Base-by-base conservation (phyloP, 1,284 basidiomycete species). In the Neonothopanus nambi region DNA sequence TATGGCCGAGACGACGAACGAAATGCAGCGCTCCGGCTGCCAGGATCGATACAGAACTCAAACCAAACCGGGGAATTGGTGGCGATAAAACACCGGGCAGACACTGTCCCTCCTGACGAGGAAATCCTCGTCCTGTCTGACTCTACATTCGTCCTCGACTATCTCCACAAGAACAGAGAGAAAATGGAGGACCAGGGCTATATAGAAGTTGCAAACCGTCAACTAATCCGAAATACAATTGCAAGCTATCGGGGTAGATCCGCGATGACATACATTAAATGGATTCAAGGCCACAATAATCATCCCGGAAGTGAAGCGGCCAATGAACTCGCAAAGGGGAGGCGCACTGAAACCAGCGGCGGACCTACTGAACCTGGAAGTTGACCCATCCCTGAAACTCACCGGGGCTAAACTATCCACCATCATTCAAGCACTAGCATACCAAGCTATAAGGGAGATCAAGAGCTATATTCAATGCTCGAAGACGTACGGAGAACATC, bases 161-260 rank as follows among this genome's bases (percentile, higher is more conserved):
- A n/a, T n/a, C n/a, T n/a, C n/a, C n/a, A n/a, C n/a, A 55, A 48
- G 42, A 30, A 58, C 46, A 40, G 60, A 3, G 3, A 41, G 18
- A 48, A 52, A 28, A 59, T 51, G 55, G 61, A 67, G 46, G 59
- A 65, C 20, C 20, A 51, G 6, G 64, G 61, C 4, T 64, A 40
- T 48, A 48, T 59, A 1, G 38, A 40, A 0, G 36, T 51, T 0
- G 26, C 20, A 6, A 63, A 64, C 37, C 40, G 45, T 0, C 18
- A 50, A 0, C 11, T 61, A 12, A 23, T 60, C n/a, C 5, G 44
- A 20, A 36, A 45, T 5, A 55, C 56, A 2, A 53, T 54, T 9
- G 48, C 54, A 2, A 35, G 37, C 4, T 26, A 61, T 2, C 23
- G 48, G 46, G 4, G 42, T 38, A 11, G 60, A 53, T 20, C 41